Base-by-base conservation (phyloP, 179 eudicot genomes). In the Beta lomatogona region DNA sequence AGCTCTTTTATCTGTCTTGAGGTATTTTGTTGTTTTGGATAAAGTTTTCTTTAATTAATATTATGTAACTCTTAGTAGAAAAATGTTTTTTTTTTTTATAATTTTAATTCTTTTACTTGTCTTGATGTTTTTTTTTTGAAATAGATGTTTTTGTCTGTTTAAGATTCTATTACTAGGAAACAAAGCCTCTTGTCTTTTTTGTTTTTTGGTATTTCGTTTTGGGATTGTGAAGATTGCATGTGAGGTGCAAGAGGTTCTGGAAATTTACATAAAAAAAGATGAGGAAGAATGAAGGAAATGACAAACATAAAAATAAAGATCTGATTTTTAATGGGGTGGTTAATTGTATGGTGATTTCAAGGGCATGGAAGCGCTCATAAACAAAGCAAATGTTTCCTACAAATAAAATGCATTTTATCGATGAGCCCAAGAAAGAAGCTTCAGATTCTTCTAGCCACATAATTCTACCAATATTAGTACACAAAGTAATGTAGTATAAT, bases 171-270 rank as follows among this genome's bases (percentile, higher is more conserved):
- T 1, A 25, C 28, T 0, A 61, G 3, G 57, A 59, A 53, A 60
- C 74, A 75, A 83, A 48, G 3, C 19, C 44, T 16, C 48, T 44
- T 8, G 21, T 41, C 53, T 36, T 8, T 63, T 25, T 25, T 25
- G 28, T 25, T 25, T 25, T 25, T 25, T 25, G 28, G 28, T 25
- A 16, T 14, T 68, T 21, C 48, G 45, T 73, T 81, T 83, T 81
- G 84, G 89, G 88, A 86, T 80, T 78, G 57, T 77, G 85, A 78
- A 78, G 71, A 61, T 66, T 76, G 82, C 91, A 81, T 77, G 86
- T 89, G 89, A 81, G 69, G 65, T 66, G 60, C 28, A 72, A 77
- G 45, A 9, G 50, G 53, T 73, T 52, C 8, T 80, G 25, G 28
- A 70, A 44, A 66, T 14, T 57, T 11, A 16, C 41, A 25, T 50